A percentile compares a stretch with the other conserved stretches of the same genome.
phyloP scores from a whole-genome alignment of 495 filamentous ascomycete species.

The Letharia lupina region DNA sequence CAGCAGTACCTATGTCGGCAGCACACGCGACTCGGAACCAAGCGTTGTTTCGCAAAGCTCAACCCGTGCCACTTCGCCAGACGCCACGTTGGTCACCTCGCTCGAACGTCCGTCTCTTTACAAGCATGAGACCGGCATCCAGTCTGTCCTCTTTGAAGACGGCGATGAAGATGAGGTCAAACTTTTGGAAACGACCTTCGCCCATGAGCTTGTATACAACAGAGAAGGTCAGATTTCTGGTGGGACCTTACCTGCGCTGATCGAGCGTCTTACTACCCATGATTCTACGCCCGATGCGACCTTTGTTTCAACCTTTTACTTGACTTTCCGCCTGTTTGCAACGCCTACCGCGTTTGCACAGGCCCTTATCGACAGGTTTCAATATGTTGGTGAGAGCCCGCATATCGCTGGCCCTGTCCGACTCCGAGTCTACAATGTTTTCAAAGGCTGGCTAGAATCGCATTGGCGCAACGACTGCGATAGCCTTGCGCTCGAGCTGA shows the following conservation, averaged over 20 bases:
- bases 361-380: conserved; percentile 78
- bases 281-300: conserved; percentile 87
- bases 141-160: conserved; percentile 56
- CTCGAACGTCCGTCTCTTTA: conserved; percentile 29
- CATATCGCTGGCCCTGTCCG: conserved; percentile 70
- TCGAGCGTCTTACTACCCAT: conserved; percentile 88
- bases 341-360: conserved; percentile 72
- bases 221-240: conserved; percentile 93
- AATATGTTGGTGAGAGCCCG: conserved; percentile 74
- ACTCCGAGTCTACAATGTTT: conserved; percentile 87
- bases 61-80: conserved; percentile 85
- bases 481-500: conserved; percentile 60
- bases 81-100: conserved; percentile 34
- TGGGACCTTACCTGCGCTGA: conserved; percentile 80
- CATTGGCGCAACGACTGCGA: conserved; percentile 87
- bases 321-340: conserved; percentile 93
- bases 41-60: conserved; percentile 56
- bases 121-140: conserved; percentile 46
- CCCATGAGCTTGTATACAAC: conserved; percentile 84
- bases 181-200: conserved; percentile 73
- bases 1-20: conserved; percentile 67
- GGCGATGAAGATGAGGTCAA: conserved; percentile 67
- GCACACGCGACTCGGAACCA: conserved; percentile 68
- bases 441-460: conserved; percentile 95
- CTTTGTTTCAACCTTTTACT: conserved; percentile 92